Conservation (phyloP, 176 grass and related monocot species). For the Aegilops umbellulata region DNA sequence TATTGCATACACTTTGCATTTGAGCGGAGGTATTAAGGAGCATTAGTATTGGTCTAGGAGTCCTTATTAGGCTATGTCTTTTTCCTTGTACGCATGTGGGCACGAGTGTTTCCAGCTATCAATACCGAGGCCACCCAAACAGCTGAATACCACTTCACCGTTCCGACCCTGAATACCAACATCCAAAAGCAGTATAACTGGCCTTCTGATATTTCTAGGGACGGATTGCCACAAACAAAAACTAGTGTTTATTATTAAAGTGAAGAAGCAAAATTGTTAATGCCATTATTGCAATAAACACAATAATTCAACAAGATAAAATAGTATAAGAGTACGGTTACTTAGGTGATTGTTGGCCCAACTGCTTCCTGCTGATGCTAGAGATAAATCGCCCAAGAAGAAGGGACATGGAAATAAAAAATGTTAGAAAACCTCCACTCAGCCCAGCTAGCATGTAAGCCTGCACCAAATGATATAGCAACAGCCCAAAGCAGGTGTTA, state of each 20-base stretch:
- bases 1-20: not conserved
- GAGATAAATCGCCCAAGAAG: conserved; percentile 68
- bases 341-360: conserved; percentile 58
- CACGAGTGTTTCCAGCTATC: not conserved
- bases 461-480: conserved; percentile 39
- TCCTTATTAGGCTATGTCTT: not conserved
- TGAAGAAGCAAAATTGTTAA: conserved; percentile 2
- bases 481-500: not conserved
- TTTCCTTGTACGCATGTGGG: not conserved
- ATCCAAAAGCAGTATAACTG: not conserved
- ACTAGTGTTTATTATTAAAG: not conserved
- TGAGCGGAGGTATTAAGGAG: not conserved
- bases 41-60: not conserved
- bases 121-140: not conserved
- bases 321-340: conserved; percentile 23
- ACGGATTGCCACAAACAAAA: not conserved
- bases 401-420: conserved; percentile 84
- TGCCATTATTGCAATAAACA: not conserved
- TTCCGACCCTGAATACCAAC: not conserved
- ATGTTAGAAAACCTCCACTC: conserved; percentile 90
- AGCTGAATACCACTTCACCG: not conserved
- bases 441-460: conserved; percentile 62
- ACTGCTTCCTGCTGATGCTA: conserved; percentile 41
- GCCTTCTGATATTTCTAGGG: not conserved
- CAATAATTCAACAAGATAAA: conserved; percentile 11